Evolutionary conservation across 305 asterid genomes (phyloP).

Genomic region (Rubia peregrina): DNA sequence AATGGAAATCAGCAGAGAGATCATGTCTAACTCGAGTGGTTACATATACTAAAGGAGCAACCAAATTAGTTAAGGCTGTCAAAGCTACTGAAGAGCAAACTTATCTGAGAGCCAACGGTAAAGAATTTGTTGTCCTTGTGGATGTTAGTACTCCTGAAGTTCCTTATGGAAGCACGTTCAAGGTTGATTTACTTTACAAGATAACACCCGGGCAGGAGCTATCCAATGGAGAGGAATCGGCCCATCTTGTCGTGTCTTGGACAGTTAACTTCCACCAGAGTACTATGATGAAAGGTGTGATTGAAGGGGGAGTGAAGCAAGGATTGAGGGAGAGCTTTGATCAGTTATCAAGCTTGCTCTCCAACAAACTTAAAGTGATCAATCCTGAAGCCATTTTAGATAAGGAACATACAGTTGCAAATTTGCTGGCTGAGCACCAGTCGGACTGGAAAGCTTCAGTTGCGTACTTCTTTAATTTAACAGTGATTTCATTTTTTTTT

Average conservation of each 20-base stretch:
- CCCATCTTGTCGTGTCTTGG: conserved; percentile 77
- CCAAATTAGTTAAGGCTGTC: conserved; percentile 68
- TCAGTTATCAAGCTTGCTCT: conserved; percentile 46
- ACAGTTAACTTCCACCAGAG: conserved; percentile 79
- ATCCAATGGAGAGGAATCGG: conserved; percentile 69
- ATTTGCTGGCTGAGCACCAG: conserved; percentile 66
- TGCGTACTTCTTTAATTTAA: conserved; percentile 79
- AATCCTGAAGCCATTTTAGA: conserved; percentile 65
- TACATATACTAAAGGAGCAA: conserved; percentile 65
- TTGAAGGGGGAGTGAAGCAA: conserved; percentile 82
- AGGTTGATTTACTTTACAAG: conserved; percentile 71
- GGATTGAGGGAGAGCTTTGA: conserved; percentile 88
- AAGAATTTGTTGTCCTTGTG: conserved; percentile 52
- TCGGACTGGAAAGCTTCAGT: conserved; percentile 75
- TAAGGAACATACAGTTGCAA: conserved; percentile 80
- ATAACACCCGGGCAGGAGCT: conserved; percentile 81
- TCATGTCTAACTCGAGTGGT: conserved; percentile 52
- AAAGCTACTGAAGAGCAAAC: conserved; percentile 83
- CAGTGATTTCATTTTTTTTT: conserved; percentile 54
- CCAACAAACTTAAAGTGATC: conserved; percentile 67
- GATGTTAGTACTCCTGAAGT: conserved; percentile 91
- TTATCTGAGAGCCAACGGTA: conserved; percentile 73
- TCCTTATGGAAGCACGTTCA: conserved; percentile 76
- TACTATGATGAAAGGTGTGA: conserved; percentile 89
- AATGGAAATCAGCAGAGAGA: conserved; percentile 35